A percentile compares a stretch with the other conserved stretches of the same genome.
phyloP scores from a whole-genome alignment of 2,329 filamentous ascomycete genomes.

The Macroventuria anomochaeta region DNA sequence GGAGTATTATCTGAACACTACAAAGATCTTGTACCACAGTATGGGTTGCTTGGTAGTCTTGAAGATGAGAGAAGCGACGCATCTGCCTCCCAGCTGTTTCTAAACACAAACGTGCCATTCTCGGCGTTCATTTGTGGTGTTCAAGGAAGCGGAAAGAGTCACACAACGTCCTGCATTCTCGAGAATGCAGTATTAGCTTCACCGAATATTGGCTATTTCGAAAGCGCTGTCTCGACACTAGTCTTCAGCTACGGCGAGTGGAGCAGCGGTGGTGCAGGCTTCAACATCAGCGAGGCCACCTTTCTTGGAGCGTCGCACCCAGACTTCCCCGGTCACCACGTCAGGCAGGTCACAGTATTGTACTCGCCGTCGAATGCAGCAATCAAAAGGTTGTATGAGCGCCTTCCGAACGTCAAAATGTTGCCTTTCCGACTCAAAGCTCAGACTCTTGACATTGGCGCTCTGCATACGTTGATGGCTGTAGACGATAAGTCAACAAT shows the following conservation, averaged over 20 bases:
- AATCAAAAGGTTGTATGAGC: slow-evolving; percentile 29
- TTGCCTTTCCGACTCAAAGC: slow-evolving; percentile 56
- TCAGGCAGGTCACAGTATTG: slow-evolving; percentile 31
- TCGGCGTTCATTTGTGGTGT: slow-evolving; percentile 69
- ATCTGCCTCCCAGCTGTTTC: slow-evolving; percentile 44
- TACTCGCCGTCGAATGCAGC: slow-evolving; percentile 33
- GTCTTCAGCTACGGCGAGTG: slow-evolving; percentile 62
- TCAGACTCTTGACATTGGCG: slow-evolving; percentile 58
- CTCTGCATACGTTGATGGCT: slow-evolving; percentile 51
- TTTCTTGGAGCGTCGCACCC: slow-evolving; percentile 54
- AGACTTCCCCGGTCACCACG: slow-evolving; percentile 15
- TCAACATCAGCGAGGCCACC: slow-evolving; percentile 64
- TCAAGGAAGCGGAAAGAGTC: slow-evolving; percentile 68
- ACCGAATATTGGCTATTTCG: slow-evolving; percentile 52
- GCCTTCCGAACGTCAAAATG: slow-evolving; percentile 53
- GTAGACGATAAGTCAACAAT: slow-evolving; percentile 30
- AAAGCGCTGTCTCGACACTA: slow-evolving; percentile 63
- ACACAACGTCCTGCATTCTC: slow-evolving; percentile 65
- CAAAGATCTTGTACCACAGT: slow-evolving; percentile 23
- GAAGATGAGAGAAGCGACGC: not conserved
- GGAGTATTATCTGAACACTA: slow-evolving; percentile 6
- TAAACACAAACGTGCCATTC: slow-evolving; percentile 63
- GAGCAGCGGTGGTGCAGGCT: slow-evolving; percentile 55
- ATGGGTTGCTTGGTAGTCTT: slow-evolving; percentile 15
- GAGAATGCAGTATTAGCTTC: slow-evolving; percentile 53